A percentile compares a stretch with the other conserved stretches of the same genome.
Evolutionary conservation across 768 basidiomycete genomes (phyloP).

Genomic region (Naematelia encephala): DNA sequence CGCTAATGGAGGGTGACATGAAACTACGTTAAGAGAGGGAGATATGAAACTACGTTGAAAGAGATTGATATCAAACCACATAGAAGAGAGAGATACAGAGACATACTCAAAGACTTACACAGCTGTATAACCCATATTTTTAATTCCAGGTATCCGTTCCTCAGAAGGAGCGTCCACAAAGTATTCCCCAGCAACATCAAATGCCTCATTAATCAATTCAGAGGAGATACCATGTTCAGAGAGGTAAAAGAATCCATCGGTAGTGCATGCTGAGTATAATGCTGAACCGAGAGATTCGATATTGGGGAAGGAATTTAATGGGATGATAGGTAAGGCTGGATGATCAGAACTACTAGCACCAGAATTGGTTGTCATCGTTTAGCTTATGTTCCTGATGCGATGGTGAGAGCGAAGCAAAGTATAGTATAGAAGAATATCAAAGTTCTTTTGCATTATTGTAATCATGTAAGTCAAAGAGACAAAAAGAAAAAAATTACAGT

Average conservation of each 20-base stretch:
- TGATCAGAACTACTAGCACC: too few relatives aligned
- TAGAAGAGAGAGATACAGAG: neutral
- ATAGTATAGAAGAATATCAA: too few relatives aligned
- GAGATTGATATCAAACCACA: neutral
- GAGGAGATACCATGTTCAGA: slow-evolving; percentile 9
- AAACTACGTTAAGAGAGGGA: too few relatives aligned
- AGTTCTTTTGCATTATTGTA: too few relatives aligned
- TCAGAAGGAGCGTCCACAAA: slow-evolving; percentile 1
- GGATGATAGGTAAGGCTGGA: slow-evolving; percentile 2
- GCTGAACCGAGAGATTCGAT: slow-evolving; percentile 2
- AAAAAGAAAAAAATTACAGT: too few relatives aligned
- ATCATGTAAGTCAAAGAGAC: too few relatives aligned
- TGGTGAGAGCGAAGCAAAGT: too few relatives aligned
- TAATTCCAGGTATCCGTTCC: slow-evolving; percentile 3
- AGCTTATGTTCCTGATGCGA: neutral
- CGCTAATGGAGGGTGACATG: too few relatives aligned
- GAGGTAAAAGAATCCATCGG: slow-evolving; percentile 12
- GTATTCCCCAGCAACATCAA: neutral
- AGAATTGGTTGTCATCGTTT: neutral
- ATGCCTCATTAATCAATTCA: slow-evolving; percentile 2
- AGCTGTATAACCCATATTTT: slow-evolving; percentile 13
- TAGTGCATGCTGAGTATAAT: slow-evolving; percentile 1
- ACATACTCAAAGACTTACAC: too few relatives aligned
- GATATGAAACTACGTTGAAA: too few relatives aligned
- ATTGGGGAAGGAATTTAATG: neutral